These are phyloP conservation scores for Xylariaceae sp. DNA, from an alignment of 2,329 filamentous ascomycete species.

Conservation along the genomic window DNA sequence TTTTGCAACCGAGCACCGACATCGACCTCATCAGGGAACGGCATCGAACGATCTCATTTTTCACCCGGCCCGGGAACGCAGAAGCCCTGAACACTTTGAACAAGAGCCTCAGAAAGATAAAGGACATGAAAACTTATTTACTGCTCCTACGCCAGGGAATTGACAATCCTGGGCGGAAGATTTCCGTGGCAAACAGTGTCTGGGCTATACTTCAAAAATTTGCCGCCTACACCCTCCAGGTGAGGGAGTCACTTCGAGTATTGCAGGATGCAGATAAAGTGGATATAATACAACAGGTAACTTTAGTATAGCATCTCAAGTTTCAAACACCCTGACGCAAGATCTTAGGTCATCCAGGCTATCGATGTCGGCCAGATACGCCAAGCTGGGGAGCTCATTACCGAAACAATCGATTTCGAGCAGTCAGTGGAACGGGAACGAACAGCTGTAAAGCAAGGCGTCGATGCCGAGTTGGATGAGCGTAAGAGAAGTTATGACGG, in stretches of 20 bases:
- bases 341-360: constrained; percentile 38
- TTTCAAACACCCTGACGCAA: constrained; percentile 2
- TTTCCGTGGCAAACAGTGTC: constrained; percentile 57
- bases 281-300: constrained; percentile 48
- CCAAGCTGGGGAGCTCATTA: constrained; percentile 64
- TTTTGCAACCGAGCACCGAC: constrained; percentile 72
- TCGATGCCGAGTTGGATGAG: constrained; percentile 70
- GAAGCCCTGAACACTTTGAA: constrained; percentile 49
- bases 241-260: constrained; percentile 59
- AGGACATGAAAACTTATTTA: constrained; percentile 67
- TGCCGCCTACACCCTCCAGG: constrained; percentile 61
- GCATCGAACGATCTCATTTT: constrained; percentile 60
- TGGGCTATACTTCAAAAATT: constrained; percentile 74
- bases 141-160: constrained; percentile 72
- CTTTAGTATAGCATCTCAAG: constrained; percentile 6
- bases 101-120: constrained; percentile 62
- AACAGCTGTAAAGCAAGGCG: constrained; percentile 65
- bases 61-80: constrained; percentile 64
- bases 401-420: constrained; percentile 73
- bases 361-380: constrained; percentile 49
- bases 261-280: constrained; percentile 49
- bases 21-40: constrained; percentile 63
- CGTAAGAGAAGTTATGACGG: constrained; percentile 74
- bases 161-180: constrained; percentile 43
- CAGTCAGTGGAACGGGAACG: constrained; percentile 65